phyloP scores from a whole-genome alignment of 2,329 filamentous ascomycete genomes.

The Neofusicoccum sp. region DNA sequence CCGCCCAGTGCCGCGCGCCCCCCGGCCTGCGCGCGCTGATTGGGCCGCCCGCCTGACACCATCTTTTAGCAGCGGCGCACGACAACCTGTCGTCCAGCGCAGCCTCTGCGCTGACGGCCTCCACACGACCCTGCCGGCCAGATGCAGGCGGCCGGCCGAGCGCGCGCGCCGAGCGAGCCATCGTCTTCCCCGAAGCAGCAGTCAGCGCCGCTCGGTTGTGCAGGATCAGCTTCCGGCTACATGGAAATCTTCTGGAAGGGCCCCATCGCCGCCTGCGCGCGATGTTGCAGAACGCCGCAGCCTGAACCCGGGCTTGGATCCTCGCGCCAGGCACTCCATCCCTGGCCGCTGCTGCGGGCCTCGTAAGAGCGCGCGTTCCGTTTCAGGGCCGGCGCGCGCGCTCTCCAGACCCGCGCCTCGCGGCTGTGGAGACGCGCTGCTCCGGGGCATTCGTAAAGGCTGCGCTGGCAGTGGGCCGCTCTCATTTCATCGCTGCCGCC shows the following conservation, averaged over 20 bases:
- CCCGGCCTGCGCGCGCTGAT: constrained; percentile 11
- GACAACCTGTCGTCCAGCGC: constrained; percentile 19
- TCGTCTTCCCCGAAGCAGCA: constrained; percentile 20
- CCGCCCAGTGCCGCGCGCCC: constrained; percentile 4
- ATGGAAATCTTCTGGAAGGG: constrained; percentile 22
- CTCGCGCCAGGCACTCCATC: constrained; percentile 11
- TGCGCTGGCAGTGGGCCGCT: constrained; percentile 14
- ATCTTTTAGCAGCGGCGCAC: constrained; percentile 18
- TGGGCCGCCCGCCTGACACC: constrained; percentile 2
- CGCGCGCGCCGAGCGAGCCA: constrained; percentile 15
- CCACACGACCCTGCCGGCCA: constrained; percentile 12
- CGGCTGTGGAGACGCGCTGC: constrained; percentile 16
- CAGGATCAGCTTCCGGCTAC: constrained; percentile 16
- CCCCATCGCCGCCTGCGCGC: constrained; percentile 3
- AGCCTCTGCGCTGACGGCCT: constrained; percentile 10
- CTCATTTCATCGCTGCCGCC: background rate
- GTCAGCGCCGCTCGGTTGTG: constrained; percentile 9
- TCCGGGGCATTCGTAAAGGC: constrained; percentile 7
- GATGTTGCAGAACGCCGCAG: constrained; percentile 8
- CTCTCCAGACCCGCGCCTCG: constrained; percentile 3
- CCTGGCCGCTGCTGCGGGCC: constrained; percentile 14
- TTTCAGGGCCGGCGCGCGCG: constrained; percentile 19
- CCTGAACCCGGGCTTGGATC: constrained; percentile 8
- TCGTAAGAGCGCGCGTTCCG: constrained; percentile 18
- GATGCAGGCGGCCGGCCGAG: constrained; percentile 8